Percentiles rank a stretch among this genome's conserved stretches.
phyloP scores from a whole-genome alignment of 2,329 filamentous ascomycete species.

The Helotiales sp. region DNA sequence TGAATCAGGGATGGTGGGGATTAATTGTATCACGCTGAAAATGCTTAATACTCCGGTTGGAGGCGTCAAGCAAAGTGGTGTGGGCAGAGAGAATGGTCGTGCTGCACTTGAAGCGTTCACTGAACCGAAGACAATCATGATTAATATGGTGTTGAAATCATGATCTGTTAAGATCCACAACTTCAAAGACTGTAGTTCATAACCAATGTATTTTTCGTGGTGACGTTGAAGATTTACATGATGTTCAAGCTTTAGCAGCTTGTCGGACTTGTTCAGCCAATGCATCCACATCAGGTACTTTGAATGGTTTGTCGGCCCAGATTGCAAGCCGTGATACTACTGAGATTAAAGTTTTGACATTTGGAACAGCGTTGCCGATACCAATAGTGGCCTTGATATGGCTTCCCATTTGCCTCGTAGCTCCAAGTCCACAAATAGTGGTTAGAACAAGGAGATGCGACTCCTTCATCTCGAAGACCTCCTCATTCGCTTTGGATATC shows the following conservation, averaged over 20 bases:
- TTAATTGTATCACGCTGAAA: conserved; percentile 41
- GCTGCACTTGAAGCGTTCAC: conserved; percentile 23
- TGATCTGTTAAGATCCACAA: background rate
- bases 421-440: background rate
- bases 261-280: background rate
- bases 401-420: background rate
- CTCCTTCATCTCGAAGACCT: background rate
- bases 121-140: conserved; percentile 24
- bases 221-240: background rate
- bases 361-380: background rate
- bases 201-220: no score
- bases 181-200: no score
- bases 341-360: background rate
- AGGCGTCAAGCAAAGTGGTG: conserved; percentile 28
- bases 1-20: conserved; percentile 55
- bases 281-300: background rate
- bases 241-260: background rate
- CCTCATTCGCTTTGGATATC: background rate
- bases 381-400: background rate
- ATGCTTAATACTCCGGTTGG: conserved; percentile 26
- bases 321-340: background rate
- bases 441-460: background rate
- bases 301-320: background rate
- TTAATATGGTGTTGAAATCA: conserved; percentile 12
- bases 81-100: conserved; percentile 38